phyloP scores from a whole-genome alignment of 257 asterid species.

The Petunia secreta region DNA sequence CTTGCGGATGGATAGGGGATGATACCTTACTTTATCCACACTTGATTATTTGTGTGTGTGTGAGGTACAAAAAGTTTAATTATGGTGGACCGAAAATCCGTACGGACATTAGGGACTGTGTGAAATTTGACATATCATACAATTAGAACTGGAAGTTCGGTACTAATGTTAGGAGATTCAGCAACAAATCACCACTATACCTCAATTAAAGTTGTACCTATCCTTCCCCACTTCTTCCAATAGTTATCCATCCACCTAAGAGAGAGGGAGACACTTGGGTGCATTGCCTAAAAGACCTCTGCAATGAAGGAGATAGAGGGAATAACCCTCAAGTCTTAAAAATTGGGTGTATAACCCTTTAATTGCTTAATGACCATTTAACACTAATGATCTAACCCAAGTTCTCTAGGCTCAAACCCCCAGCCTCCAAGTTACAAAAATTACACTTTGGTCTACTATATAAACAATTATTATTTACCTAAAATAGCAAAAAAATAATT shows the following conservation, averaged over 20 bases:
- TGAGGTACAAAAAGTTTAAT: not conserved
- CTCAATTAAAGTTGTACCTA: not conserved
- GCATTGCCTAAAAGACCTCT: no score
- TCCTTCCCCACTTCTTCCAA: not conserved
- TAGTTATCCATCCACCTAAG: conserved; percentile 24
- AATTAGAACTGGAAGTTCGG: not conserved
- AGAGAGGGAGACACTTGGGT: not conserved
- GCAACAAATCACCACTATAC: not conserved
- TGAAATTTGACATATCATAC: not conserved
- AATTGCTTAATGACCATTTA: no score
- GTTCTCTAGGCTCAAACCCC: no score
- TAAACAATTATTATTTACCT: no score
- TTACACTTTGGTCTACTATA: no score
- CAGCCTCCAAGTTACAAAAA: no score
- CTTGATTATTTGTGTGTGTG: not conserved
- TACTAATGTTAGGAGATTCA: no score
- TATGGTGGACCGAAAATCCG: not conserved
- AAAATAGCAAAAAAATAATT: no score
- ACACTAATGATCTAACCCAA: no score
- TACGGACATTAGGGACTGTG: not conserved
- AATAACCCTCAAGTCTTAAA: no score
- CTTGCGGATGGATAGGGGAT: not conserved
- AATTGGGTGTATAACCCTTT: no score
- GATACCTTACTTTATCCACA: not conserved
- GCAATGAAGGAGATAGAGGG: no score